Evolutionary conservation across 192 early-diverging fungal species (phyloP), one percentile per base, ranked within the genome.

Genomic region (Mycoemilia scoparia): DNA sequence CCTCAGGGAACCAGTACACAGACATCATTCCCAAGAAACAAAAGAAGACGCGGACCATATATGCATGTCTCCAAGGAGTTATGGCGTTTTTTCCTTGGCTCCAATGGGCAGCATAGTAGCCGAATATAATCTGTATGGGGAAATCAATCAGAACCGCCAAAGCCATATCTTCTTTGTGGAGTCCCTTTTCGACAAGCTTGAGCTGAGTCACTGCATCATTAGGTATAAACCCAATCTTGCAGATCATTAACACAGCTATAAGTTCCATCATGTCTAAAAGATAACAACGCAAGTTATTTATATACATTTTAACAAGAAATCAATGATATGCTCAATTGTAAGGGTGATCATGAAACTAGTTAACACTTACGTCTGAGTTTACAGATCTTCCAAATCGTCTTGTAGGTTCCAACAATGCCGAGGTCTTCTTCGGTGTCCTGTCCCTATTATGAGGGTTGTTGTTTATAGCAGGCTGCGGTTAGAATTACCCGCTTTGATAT

Each of bases 21-120:
- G 85, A 70, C 6, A 76, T 28, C 87, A 95, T 91, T 14, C 81
- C 81, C 11, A 87, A 46, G 10, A 64, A 60, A 32, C 84, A 77
- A 54, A 74, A 86, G 3, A 71, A 15, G 3, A 98, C 53, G 32
- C 90, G 76, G 6, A 86, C 77, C 47, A 79, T 76, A 52, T 86
- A 98, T 5, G 85, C 93, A 32, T 75, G 68, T 13, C 85, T 60
- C 93, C 93, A 98, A 53, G 92, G 88, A 17, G 64, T 73, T 41
- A 93, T 56, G 3, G 91, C 87, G 27, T 76, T 64, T 5, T 57
- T 49, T 4, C 93, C 93, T 41, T 63, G 73, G 32, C 84, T 89
- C 93, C 90, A 98, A 35, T 79, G 80, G 10, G 87, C 93, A 0
- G 91, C 90, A 56, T 88, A 92, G 54, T 95, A 95, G 9, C 93